phyloP scores from a whole-genome alignment of 352 stramenopile species.

The Phytopythium mirpurense region DNA sequence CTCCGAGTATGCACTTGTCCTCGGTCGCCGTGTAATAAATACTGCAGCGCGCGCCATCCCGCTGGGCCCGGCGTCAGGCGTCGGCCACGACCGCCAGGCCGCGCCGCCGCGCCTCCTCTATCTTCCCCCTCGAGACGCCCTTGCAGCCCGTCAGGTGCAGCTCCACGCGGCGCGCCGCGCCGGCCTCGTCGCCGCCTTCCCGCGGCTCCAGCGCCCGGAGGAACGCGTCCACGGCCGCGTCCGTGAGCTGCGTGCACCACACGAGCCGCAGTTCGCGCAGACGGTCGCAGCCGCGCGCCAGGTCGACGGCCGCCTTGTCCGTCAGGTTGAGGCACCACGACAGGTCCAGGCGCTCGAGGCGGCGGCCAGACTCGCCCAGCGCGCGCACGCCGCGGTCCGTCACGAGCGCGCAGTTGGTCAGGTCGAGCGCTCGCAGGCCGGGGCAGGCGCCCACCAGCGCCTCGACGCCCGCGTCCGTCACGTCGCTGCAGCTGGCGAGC shows the following conservation, averaged over 20 bases:
- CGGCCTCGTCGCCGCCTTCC: constrained; percentile 1
- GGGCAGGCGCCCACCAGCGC: constrained; percentile 48
- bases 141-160: constrained; percentile 74
- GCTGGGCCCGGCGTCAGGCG: neutral
- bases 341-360: constrained; percentile 63
- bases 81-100: constrained; percentile 27
- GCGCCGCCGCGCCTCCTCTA: constrained; percentile 24
- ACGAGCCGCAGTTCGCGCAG: constrained; percentile 65
- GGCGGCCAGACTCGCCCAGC: constrained; percentile 43
- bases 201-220: constrained; percentile 10
- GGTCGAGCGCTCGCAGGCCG: constrained; percentile 45
- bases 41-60: neutral
- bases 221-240: constrained; percentile 57
- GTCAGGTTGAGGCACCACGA: constrained; percentile 90
- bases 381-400: constrained; percentile 64
- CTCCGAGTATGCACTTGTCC: too few species aligned
- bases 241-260: constrained; percentile 83
- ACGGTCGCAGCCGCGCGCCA: constrained; percentile 55
- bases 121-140: constrained; percentile 30
- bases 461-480: constrained; percentile 76
- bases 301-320: constrained; percentile 69
- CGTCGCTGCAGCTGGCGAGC: constrained; percentile 68
- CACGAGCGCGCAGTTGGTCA: constrained; percentile 81
- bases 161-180: constrained; percentile 18
- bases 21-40: constrained; percentile 6